These are phyloP conservation scores for Penicillium lividum DNA, from an alignment of 495 filamentous ascomycete species.

Conservation along the genomic window DNA sequence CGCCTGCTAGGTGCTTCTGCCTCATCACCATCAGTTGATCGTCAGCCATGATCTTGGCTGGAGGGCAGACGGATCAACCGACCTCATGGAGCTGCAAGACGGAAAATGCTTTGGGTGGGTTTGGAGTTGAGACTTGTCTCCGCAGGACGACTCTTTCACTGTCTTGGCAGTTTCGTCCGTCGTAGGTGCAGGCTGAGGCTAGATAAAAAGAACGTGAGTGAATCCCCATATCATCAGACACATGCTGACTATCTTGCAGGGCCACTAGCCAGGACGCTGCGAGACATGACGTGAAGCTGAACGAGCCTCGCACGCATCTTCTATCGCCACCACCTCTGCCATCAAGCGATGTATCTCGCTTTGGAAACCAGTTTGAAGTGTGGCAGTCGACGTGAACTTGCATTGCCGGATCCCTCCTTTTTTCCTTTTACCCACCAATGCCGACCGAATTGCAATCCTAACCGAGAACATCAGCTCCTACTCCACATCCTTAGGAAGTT, in stretches of 20 bases:
- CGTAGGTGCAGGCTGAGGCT: neutral
- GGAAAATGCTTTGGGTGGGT: neutral
- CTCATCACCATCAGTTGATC: neutral
- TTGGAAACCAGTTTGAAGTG: neutral
- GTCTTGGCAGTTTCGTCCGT: constrained; percentile 1
- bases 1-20: neutral
- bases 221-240: neutral
- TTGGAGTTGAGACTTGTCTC: too few relatives aligned
- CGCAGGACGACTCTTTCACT: neutral
- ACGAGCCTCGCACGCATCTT: constrained; percentile 3
- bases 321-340: neutral
- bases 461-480: too few relatives aligned
- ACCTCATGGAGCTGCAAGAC: neutral
- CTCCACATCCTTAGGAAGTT: neutral
- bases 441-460: too few relatives aligned
- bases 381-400: neutral
- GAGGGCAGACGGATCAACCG: neutral
- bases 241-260: constrained; percentile 6
- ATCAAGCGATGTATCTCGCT: neutral
- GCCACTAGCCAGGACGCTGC: constrained; percentile 2
- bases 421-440: too few relatives aligned
- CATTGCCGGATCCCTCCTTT: neutral
- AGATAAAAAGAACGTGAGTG: neutral
- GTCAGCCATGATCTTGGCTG: neutral
- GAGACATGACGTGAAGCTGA: constrained; percentile 1